Conservation (phyloP, 2,329 filamentous ascomycete genomes). For the Penicillium hordei region DNA sequence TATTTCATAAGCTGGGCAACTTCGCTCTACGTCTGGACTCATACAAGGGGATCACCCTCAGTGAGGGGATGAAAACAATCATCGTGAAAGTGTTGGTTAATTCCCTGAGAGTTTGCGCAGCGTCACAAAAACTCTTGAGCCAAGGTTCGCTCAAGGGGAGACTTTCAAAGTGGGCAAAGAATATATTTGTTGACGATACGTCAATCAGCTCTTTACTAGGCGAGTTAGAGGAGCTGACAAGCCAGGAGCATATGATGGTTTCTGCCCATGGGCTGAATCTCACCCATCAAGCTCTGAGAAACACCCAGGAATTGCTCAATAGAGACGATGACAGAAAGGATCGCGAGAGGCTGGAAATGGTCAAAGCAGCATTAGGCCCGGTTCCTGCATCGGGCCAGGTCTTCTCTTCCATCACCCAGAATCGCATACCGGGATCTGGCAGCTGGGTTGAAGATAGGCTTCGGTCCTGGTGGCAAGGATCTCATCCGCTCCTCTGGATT, state of each 20-base stretch:
- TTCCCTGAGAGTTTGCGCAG: background rate
- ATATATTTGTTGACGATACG: background rate
- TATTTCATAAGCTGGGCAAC: background rate
- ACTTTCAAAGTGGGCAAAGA: background rate
- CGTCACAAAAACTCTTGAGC: background rate
- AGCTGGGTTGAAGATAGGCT: too few species aligned
- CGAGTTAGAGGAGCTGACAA: background rate
- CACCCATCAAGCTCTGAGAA: background rate
- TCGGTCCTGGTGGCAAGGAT: too few species aligned
- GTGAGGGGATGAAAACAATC: background rate
- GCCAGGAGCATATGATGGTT: background rate
- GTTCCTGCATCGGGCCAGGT: too few species aligned
- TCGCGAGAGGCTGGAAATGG: background rate
- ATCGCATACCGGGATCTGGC: too few species aligned
- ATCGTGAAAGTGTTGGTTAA: background rate
- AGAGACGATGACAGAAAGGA: background rate
- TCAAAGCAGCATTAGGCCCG: background rate
- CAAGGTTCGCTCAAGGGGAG: background rate
- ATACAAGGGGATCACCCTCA: background rate
- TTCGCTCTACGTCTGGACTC: background rate
- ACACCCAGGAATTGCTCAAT: background rate
- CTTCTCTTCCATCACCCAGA: too few species aligned
- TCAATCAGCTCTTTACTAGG: background rate
- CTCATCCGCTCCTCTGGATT: too few species aligned
- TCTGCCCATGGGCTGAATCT: background rate